These are phyloP conservation scores for Boletus mariae DNA, from an alignment of 1,284 basidiomycete species.

Conservation along the genomic window DNA sequence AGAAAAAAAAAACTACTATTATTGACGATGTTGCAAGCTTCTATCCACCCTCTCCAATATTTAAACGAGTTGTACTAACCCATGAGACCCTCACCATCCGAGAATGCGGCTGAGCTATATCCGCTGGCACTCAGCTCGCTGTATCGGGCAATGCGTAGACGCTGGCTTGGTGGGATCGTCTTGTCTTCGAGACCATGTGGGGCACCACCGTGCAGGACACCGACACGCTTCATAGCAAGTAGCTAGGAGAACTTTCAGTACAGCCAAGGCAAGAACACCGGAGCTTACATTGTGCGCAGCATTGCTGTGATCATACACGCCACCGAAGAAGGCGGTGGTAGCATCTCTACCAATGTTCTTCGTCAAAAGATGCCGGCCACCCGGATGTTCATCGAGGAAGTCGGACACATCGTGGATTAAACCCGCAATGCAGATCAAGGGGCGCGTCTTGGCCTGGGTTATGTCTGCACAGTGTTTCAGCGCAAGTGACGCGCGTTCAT, in stretches of 20 bases:
- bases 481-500: conserved; percentile 12
- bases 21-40: conserved; percentile 4
- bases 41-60: not conserved
- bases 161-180: conserved; percentile 62
- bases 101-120: conserved; percentile 33
- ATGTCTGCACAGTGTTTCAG: conserved; percentile 47
- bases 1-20: not conserved
- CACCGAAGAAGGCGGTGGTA: conserved; percentile 91
- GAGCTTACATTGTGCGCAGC: conserved; percentile 77
- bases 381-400: conserved; percentile 92
- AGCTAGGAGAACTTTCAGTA: conserved; percentile 40
- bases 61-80: conserved; percentile 12
- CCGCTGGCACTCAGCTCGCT: conserved; percentile 49
- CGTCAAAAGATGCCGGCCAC: conserved; percentile 64
- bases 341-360: conserved; percentile 80
- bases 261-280: not conserved
- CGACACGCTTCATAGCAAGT: conserved; percentile 89
- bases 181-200: conserved; percentile 60
- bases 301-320: conserved; percentile 91
- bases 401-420: conserved; percentile 87
- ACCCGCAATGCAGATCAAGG: conserved; percentile 79
- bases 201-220: conserved; percentile 76
- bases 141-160: conserved; percentile 64
- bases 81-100: conserved; percentile 35
- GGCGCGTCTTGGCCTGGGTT: conserved; percentile 71